These are phyloP conservation scores for Ophiosphaerella narmari DNA, from an alignment of 2,329 filamentous ascomycete genomes.

Conservation along the genomic window DNA sequence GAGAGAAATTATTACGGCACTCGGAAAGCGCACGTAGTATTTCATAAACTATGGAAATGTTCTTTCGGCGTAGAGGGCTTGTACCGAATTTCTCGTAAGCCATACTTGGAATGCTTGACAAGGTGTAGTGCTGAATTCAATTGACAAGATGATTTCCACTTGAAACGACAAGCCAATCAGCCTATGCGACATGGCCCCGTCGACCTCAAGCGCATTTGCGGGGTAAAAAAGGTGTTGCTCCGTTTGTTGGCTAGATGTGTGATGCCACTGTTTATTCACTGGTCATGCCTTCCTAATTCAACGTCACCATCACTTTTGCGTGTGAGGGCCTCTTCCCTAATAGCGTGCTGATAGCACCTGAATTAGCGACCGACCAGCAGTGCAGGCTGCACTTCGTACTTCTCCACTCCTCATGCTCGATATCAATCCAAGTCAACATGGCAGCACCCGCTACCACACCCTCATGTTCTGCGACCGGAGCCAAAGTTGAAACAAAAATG, in stretches of 20 bases:
- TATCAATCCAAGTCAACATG: slow-evolving; percentile 22
- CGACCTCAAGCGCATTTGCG: no score
- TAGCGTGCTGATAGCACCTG: not conserved
- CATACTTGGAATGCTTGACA: no score
- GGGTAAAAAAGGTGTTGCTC: no score
- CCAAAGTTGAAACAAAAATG: slow-evolving; percentile 24
- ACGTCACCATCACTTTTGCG: slow-evolving; percentile 3
- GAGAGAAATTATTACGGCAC: no score
- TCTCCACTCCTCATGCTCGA: not conserved
- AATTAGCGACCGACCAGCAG: not conserved
- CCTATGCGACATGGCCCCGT: no score
- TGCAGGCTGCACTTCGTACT: not conserved
- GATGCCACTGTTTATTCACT: not conserved
- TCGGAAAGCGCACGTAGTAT: no score
- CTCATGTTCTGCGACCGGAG: slow-evolving; percentile 8
- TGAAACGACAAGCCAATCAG: no score
- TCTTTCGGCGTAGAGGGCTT: no score
- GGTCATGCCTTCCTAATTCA: slow-evolving; percentile 1
- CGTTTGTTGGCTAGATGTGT: not conserved
- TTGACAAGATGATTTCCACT: no score
- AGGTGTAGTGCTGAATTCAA: no score
- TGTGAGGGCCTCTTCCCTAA: not conserved
- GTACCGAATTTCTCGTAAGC: no score
- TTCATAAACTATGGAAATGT: no score
- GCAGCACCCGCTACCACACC: slow-evolving; percentile 21